Conservation (phyloP, 257 asterid species). For the Penstemon eatonii region DNA sequence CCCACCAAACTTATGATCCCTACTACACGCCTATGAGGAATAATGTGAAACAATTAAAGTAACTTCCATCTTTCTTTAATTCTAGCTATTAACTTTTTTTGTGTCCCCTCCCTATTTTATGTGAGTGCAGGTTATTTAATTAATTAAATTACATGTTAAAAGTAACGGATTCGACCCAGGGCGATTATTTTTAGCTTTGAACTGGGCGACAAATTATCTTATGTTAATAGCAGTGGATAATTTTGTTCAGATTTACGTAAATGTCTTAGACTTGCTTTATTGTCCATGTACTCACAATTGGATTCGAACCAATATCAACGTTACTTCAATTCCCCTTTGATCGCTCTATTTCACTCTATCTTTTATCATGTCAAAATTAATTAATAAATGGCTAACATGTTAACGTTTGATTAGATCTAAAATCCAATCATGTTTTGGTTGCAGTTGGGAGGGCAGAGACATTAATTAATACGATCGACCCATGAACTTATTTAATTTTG, state of each 20-base stretch:
- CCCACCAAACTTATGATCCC: conserved; percentile 40
- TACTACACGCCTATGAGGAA: conserved; percentile 27
- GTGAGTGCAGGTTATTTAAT: not conserved
- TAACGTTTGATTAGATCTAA: not conserved
- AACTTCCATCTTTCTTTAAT: conserved; percentile 11
- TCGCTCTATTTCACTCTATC: not conserved
- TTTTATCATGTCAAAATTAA: not conserved
- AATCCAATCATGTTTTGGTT: conserved; percentile 1
- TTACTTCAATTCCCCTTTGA: too few relatives aligned
- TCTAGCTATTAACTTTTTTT: conserved; percentile 10
- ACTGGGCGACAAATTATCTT: too few relatives aligned
- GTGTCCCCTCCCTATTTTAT: not conserved
- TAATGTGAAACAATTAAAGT: conserved; percentile 37
- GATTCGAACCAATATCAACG: too few relatives aligned
- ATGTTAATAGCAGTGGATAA: too few relatives aligned
- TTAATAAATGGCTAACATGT: not conserved
- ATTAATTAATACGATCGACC: conserved; percentile 26
- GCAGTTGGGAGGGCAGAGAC: conserved; percentile 24
- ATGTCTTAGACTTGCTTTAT: too few relatives aligned
- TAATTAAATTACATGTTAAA: not conserved
- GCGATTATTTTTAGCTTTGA: too few relatives aligned
- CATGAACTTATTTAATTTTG: conserved; percentile 18
- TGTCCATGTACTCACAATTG: too few relatives aligned
- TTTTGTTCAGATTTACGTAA: too few relatives aligned
- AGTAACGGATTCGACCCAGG: not conserved